These are phyloP conservation scores for Globisporangium uncinulatum DNA, from an alignment of 352 stramenopile genomes.

Conservation along the genomic window DNA sequence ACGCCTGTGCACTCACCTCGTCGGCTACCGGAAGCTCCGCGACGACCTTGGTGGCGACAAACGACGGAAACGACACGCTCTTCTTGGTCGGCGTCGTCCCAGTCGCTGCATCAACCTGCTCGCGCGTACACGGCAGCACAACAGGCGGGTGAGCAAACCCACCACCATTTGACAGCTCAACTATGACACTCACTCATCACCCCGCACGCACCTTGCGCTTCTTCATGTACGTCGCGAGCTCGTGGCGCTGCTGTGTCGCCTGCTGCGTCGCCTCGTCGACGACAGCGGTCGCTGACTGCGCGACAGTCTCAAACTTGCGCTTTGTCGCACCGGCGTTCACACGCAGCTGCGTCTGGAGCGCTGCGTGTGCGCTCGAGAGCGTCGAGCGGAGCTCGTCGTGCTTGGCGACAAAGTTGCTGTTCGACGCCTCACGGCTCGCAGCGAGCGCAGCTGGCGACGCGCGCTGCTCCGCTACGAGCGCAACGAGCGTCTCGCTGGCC, in stretches of 20 bases:
- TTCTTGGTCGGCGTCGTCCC: constrained; percentile 43
- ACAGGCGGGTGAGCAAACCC: not conserved
- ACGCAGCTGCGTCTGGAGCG: constrained; percentile 24
- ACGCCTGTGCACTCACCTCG: not conserved
- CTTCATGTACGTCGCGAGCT: constrained; percentile 41
- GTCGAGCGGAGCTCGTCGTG: constrained; percentile 24
- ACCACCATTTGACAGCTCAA: not conserved
- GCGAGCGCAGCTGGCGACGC: constrained; percentile 9
- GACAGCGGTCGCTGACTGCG: constrained; percentile 20
- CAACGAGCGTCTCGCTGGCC: constrained; percentile 10
- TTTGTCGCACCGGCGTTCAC: constrained; percentile 26
- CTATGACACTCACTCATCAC: not conserved
- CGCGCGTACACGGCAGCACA: not conserved
- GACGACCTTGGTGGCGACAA: constrained; percentile 30
- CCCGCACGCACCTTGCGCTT: constrained; percentile 31
- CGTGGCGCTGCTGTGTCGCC: constrained; percentile 26
- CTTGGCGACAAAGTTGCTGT: constrained; percentile 19
- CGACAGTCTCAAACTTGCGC: constrained; percentile 19
- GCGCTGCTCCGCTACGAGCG: constrained; percentile 23
- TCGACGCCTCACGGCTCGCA: constrained; percentile 18
- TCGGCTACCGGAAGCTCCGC: not conserved
- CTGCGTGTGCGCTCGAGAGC: constrained; percentile 18
- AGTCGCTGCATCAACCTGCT: constrained; percentile 29
- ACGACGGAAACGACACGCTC: constrained; percentile 28
- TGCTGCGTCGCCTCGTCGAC: constrained; percentile 20